Conservation (phyloP, 441 rosid species). For the Eugenia klotzschiana region DNA sequence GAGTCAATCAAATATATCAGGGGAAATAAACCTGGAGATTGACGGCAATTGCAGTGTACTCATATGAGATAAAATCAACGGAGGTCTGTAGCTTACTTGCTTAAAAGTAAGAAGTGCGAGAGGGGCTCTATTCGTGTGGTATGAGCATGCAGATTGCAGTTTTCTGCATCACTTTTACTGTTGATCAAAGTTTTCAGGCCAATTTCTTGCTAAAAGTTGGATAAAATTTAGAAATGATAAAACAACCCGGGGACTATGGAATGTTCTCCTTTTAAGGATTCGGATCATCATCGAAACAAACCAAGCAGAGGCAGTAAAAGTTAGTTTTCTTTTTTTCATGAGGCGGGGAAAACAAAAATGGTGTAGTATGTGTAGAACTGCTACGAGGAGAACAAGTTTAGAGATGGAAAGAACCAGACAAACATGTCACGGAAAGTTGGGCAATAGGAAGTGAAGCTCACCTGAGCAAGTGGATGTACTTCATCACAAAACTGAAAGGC, state of each 20-base stretch:
- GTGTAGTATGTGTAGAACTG: background rate
- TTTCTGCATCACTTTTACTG: background rate
- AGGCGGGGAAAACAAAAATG: background rate
- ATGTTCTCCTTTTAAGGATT: background rate
- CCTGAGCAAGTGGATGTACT: constrained; percentile 49
- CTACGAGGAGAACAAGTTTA: background rate
- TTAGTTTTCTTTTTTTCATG: background rate
- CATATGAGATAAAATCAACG: background rate
- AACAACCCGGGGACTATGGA: background rate
- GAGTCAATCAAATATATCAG: background rate
- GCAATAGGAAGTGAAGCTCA: background rate
- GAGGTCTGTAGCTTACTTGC: background rate
- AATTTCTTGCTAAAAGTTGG: background rate
- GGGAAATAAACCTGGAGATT: background rate
- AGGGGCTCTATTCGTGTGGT: background rate
- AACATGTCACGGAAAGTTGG: background rate
- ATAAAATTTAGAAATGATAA: background rate
- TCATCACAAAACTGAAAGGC: constrained; percentile 37
- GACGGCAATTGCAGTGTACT: background rate
- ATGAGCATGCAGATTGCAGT: background rate
- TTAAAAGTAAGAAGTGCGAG: background rate
- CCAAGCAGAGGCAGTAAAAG: background rate
- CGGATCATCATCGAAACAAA: background rate
- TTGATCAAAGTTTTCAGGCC: background rate
- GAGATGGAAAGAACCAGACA: background rate